Percentiles rank a stretch among this genome's conserved stretches.
phyloP scores from a whole-genome alignment of 345 rosid species.

The Carallia brachiata region DNA sequence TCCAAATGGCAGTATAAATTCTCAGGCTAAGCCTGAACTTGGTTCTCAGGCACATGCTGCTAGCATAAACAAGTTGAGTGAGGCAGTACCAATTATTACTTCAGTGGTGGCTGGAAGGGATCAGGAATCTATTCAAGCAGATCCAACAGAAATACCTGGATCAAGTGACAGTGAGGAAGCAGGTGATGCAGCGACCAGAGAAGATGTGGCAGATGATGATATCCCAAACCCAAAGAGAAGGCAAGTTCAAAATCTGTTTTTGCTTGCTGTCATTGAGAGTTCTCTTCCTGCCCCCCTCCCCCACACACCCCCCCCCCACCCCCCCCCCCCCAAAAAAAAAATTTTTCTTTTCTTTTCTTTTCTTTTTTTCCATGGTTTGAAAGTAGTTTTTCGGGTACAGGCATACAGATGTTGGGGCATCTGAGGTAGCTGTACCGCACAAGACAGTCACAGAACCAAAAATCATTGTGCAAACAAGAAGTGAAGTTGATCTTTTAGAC shows the following conservation, averaged over 20 bases:
- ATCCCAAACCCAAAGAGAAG: constrained; percentile 72
- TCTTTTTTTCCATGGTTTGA: not conserved
- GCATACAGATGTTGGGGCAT: constrained; percentile 37
- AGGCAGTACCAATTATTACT: constrained; percentile 23
- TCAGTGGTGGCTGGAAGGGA: constrained; percentile 32
- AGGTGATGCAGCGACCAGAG: constrained; percentile 36
- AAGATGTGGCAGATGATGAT: constrained; percentile 44
- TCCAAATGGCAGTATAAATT: constrained; percentile 33
- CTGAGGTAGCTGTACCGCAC: constrained; percentile 51
- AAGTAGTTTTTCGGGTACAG: constrained; percentile 32
- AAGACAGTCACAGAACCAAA: constrained; percentile 78
- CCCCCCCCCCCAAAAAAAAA: too few relatives aligned
- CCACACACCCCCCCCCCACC: too few relatives aligned
- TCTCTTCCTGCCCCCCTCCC: too few relatives aligned
- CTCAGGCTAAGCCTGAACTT: constrained; percentile 41
- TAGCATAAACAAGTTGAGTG: constrained; percentile 23
- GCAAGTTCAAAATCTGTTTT: constrained; percentile 30
- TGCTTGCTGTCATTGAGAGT: not conserved
- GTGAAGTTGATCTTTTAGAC: constrained; percentile 95
- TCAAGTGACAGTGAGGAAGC: constrained; percentile 52
- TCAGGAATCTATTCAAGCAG: constrained; percentile 40
- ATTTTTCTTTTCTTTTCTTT: not conserved
- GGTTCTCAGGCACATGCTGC: constrained; percentile 28
- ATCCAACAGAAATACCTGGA: constrained; percentile 30
- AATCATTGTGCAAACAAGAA: constrained; percentile 91